These are phyloP conservation scores for Ogataea philodendri DNA, from an alignment of 805 yeast species.

Conservation along the genomic window DNA sequence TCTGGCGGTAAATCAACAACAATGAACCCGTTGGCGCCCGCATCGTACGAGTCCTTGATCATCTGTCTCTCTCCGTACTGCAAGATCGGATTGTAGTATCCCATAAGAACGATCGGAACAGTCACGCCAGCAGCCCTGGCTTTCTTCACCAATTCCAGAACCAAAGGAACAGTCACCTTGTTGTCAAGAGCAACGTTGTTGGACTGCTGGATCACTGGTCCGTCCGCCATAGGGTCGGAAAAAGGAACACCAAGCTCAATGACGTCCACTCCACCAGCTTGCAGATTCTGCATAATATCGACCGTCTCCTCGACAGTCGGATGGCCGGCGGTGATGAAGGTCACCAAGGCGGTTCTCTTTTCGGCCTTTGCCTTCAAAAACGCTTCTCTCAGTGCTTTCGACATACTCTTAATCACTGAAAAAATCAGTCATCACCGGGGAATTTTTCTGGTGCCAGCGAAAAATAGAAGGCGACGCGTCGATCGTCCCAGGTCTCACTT, in stretches of 20 bases:
- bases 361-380: conserved; percentile 33
- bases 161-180: conserved; percentile 68
- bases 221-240: conserved; percentile 98
- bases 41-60: conserved; percentile 72
- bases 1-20: conserved; percentile 97
- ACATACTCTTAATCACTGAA: conserved; percentile 21
- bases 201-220: conserved; percentile 92
- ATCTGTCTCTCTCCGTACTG: conserved; percentile 85
- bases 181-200: conserved; percentile 80
- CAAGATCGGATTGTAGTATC: conserved; percentile 93
- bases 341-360: conserved; percentile 80
- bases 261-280: conserved; percentile 92
- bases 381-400: conserved; percentile 36
- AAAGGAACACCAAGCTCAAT: conserved; percentile 96
- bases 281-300: conserved; percentile 82
- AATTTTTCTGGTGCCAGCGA: conserved; percentile 2
- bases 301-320: conserved; percentile 88
- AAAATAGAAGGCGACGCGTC: conserved; percentile 6
- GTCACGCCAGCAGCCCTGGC: conserved; percentile 85
- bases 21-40: conserved; percentile 94
- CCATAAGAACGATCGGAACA: conserved; percentile 91
- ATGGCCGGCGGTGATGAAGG: conserved; percentile 92
- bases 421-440: conserved; percentile 9
- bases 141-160: conserved; percentile 65
- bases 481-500: conserved; percentile 8